Evolutionary conservation across 768 basidiomycete species (phyloP), one percentile per base, ranked within the genome.

Genomic region (Fomitopsis pulvina): DNA sequence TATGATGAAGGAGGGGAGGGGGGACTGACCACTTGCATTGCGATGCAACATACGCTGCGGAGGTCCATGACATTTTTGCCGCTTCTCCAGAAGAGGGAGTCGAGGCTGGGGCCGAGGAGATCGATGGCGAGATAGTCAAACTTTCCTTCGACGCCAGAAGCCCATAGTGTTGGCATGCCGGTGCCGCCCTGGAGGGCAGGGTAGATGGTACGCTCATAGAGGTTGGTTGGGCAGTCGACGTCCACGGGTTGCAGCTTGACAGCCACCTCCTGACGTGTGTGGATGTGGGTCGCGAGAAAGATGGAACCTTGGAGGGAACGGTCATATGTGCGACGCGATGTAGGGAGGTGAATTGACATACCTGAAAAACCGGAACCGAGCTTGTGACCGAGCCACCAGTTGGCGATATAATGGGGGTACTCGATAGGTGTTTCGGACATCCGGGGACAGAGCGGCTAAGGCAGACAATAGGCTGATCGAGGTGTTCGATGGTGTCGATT

Each of bases 321-420:
- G 38, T 22, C 39, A 28, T 2, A 14, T 29, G 41, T n/a, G 4
- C 28, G 25, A 2, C 14, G 39, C 16, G 18, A 18, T 29, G 8
- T 20, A 2, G 24, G 25, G 21, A 10, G 42, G 16, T 26, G 30
- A 16, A 32, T 30, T 21, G 21, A 60, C 72, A 50, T 51, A 81
- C 86, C 86, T 52, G 85, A 87, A 60, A 83, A 88, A 2, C 86
- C 86, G 40, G 84, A 80, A 21, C 86, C 86, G 25, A 89, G 69
- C 16, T 69, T 71, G 30, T 79, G 72, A 20, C 73, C 71, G 28
- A 89, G 60, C 65, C 70, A 77, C 67, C 75, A 87, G 60, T 86
- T 87, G 14, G 73, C 82, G 11, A 87, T 66, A 30, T 58, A 54
- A 16, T 60, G 60, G 41, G 73, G 73, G 44, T 55, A 60, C 18